Base-by-base conservation (phyloP, 495 filamentous ascomycete species). In the Apiosordaria backusii region DNA sequence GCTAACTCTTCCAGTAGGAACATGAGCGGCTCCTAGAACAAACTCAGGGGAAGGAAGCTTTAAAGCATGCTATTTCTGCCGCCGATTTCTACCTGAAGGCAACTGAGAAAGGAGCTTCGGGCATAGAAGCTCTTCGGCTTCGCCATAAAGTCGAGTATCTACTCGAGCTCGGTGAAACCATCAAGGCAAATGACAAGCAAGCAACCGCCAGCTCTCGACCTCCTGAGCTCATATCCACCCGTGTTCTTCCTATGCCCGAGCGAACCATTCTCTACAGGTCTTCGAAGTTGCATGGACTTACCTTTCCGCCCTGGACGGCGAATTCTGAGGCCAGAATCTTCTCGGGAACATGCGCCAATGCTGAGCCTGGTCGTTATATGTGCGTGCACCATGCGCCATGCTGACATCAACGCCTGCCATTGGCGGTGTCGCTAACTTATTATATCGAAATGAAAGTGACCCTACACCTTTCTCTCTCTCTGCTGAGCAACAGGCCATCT, bases 11-110 rank as follows among this genome's bases (percentile, higher is more conserved):
- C n/a, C 21, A 55, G 64, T 76, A 93, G 89, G 85, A 81, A 79
- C 84, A 83, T 67, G 88, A 92, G 75, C 78, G 76, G 27, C 80
- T 80, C 65, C 77, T 91, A 62, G 79, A 80, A 50, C 74, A 66
- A 24, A 81, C 87, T 21, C 75, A 76, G 26, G 88, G 84, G 57
- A 86, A 87, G 62, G 83, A 87, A 45, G 92, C 93, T 21, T 80
- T 97, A 58, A 77, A 88, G 50, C 84, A 87, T 67, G 88, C 90
- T 63, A 90, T 95, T 72, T 78, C 84, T 66, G 90, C 90, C 24
- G 87, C 86, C 18, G 90, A 97, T 70, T 76, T 89, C 55, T 92
- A 91, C 66, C 91, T 97, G 87, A 86, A 86, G 71, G 91, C 89
- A 1, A 74, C 90, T 62, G 79, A 80, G 55, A 75, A 87, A 57